Base-by-base conservation (phyloP, 2,329 filamentous ascomycete genomes). In the Madurella mycetomatis region DNA sequence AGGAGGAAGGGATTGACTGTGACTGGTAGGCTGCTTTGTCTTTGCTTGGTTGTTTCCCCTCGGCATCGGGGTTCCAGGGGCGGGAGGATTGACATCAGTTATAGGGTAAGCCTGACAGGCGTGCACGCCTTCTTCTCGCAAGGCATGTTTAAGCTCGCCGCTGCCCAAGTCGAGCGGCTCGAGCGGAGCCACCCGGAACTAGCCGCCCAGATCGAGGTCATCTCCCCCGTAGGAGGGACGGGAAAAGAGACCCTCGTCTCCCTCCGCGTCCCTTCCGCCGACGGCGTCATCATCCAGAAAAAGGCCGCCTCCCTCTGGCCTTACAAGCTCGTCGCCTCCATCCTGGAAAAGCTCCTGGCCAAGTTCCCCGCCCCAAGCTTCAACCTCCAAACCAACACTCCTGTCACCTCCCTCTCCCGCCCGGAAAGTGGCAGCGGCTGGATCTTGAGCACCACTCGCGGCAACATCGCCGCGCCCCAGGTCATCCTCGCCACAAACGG, bases 401-500 rank as follows among this genome's bases (percentile, higher is more conserved):
- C 87, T 0, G 87, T 84, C 1, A 76, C 74, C 7, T 66, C 69
- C 11, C 65, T 85, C 31, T 11, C 62, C 57, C 32, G 54, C 40
- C 34, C 60, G 32, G 52, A 49, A 19, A 37, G 16, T 41, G 60
- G 53, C 41, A 52, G 54, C 9, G 65, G 66, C 2, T 92, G 87
- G 83, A 75, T 76, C 0, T 72, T 90, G 0, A 74, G 83, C 45
- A 95, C 90, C 0, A 70, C 76, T 0, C 82, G 90, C 18, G 91
- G 90, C n/a, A 73, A 71, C 41, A 78, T 95, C 52, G 67, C 67
- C 0, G 77, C 90, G 1, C 72, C 74, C 12, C 77, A 81, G 34
- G 81, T 95, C 17, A 77, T 96, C 16, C 78, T 95, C 15, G 87
- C 89, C 4, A 92, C 87, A 1, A 96, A 96, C 66, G 92, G 77